These are phyloP conservation scores for Usnea hakonensis DNA, from an alignment of 495 filamentous ascomycete genomes.

Conservation along the genomic window DNA sequence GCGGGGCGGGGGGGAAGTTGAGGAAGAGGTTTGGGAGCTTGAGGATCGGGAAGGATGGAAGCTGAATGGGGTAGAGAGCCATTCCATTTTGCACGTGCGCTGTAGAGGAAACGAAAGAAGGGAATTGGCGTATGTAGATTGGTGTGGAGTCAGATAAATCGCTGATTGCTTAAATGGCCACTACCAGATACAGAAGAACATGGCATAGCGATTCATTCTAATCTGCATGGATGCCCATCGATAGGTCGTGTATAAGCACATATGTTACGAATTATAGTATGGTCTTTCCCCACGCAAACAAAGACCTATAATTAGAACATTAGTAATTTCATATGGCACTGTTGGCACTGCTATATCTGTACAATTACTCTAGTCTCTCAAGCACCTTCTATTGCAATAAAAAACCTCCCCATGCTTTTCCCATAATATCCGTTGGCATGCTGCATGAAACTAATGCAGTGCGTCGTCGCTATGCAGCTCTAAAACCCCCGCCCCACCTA, in stretches of 20 bases:
- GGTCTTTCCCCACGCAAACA: background rate
- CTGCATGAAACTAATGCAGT: constrained; percentile 4
- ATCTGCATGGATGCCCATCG: too few species aligned
- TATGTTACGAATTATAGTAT: too few species aligned
- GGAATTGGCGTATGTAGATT: background rate
- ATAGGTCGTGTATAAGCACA: too few species aligned
- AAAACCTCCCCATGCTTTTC: background rate
- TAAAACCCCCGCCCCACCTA: background rate
- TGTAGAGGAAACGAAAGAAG: background rate
- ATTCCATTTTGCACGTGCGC: background rate
- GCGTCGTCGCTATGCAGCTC: constrained; percentile 12
- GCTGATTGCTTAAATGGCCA: constrained; percentile 1
- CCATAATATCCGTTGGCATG: background rate
- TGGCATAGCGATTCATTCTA: too few species aligned
- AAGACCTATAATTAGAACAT: background rate
- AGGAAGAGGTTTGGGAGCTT: constrained; percentile 24
- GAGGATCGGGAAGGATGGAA: background rate
- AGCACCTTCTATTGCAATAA: background rate
- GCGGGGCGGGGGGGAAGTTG: constrained; percentile 13
- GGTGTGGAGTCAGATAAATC: background rate
- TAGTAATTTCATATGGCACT: background rate
- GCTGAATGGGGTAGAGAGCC: background rate
- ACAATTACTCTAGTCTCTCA: background rate
- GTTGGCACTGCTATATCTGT: background rate
- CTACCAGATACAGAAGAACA: background rate